Percentiles rank a stretch among this genome's conserved stretches.
These are phyloP conservation scores for Rhizoclosmatium globosum DNA, from an alignment of 192 early-diverging fungal genomes.

Conservation along the genomic window DNA sequence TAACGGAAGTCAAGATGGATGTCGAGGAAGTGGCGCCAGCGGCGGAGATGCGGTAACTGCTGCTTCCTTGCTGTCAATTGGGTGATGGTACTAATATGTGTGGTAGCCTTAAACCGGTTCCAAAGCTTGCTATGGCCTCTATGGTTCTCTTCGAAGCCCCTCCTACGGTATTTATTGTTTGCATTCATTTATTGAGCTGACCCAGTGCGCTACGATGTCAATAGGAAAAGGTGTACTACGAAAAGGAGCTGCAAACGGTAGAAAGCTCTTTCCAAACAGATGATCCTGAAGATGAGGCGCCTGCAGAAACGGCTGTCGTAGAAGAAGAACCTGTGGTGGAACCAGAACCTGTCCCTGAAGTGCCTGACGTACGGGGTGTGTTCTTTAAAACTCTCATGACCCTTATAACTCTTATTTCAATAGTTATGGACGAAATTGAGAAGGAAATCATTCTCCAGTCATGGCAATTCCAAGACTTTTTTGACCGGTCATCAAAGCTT, in stretches of 20 bases:
- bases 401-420: background rate
- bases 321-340: conserved; percentile 47
- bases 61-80: conserved; percentile 20
- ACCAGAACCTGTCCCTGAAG: background rate
- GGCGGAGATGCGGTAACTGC: background rate
- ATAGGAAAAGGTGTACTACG: conserved; percentile 86
- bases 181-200: background rate
- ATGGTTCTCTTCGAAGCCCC: conserved; percentile 87
- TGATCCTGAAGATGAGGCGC: conserved; percentile 47
- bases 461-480: conserved; percentile 82
- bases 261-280: conserved; percentile 43
- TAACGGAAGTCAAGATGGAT: background rate
- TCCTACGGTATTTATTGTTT: conserved; percentile 66
- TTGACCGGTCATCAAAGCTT: conserved; percentile 86
- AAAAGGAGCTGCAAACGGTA: conserved; percentile 75
- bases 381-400: too few species aligned
- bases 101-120: conserved; percentile 48
- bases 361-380: conserved; percentile 24
- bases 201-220: background rate
- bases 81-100: background rate
- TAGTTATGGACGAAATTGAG: conserved; percentile 87
- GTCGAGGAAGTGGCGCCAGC: background rate
- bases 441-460: conserved; percentile 77
- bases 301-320: conserved; percentile 41
- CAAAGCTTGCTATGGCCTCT: conserved; percentile 74